A percentile compares a stretch with the other conserved stretches of the same genome.
Conservation (phyloP, 2,329 filamentous ascomycete species). For the Didymellaceae sp. region DNA sequence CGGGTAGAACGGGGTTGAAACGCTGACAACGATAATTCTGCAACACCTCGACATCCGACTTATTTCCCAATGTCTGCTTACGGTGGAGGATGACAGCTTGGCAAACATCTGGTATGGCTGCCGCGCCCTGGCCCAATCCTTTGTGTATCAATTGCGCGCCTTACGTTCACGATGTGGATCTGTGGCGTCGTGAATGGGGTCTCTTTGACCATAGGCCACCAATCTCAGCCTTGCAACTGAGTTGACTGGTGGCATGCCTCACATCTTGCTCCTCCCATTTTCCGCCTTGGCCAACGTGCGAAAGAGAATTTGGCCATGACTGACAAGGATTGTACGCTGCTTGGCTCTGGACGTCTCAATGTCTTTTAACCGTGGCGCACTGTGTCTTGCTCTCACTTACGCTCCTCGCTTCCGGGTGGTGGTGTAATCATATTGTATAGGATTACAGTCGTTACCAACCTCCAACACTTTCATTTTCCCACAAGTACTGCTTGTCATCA, state of each 20-base stretch:
- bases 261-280: slow-evolving; percentile 2
- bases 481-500: background rate
- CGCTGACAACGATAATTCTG: background rate
- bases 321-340: slow-evolving; percentile 9
- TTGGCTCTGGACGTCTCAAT: background rate
- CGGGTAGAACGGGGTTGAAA: too few species aligned
- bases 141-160: background rate
- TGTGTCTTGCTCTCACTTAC: background rate
- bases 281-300: background rate
- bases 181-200: slow-evolving; percentile 1
- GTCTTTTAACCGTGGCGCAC: background rate
- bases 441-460: background rate
- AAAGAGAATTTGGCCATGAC: background rate
- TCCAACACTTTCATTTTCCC: background rate
- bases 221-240: slow-evolving; percentile 4
- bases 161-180: slow-evolving; percentile 5
- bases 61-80: background rate
- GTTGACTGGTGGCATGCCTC: slow-evolving; percentile 12
- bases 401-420: too few species aligned
- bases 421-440: too few species aligned
- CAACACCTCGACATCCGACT: background rate
- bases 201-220: slow-evolving; percentile 4
- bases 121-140: background rate
- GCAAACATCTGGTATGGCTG: slow-evolving; percentile 3
- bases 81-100: too few species aligned